phyloP scores from a whole-genome alignment of 1,139 yeast species.

The Kodamaea arcana region DNA sequence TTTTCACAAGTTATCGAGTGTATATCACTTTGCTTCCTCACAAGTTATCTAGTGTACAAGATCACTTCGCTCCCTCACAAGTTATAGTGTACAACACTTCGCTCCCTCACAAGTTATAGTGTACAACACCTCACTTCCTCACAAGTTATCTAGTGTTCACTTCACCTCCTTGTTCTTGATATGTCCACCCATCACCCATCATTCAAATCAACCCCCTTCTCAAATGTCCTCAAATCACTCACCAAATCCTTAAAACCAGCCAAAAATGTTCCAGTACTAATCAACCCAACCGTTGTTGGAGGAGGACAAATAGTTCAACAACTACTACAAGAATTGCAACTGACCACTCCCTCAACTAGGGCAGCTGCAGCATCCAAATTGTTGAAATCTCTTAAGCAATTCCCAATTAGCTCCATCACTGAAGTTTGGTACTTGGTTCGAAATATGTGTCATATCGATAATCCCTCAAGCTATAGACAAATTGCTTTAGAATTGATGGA shows the following conservation, averaged over 20 bases:
- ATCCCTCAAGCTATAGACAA: slow-evolving; percentile 42
- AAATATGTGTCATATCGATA: slow-evolving; percentile 45
- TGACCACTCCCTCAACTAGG: slow-evolving; percentile 40
- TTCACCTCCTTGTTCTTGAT: too few relatives aligned
- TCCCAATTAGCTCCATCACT: slow-evolving; percentile 57
- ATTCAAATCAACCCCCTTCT: slow-evolving; percentile 30
- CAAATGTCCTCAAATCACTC: slow-evolving; percentile 52
- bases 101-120: too few relatives aligned
- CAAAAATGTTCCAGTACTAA: slow-evolving; percentile 37
- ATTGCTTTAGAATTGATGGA: slow-evolving; percentile 52
- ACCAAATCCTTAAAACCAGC: slow-evolving; percentile 47
- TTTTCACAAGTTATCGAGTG: too few relatives aligned
- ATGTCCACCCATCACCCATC: slow-evolving; percentile 38
- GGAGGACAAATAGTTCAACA: slow-evolving; percentile 52
- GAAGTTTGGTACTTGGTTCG: slow-evolving; percentile 75
- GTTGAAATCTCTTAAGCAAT: slow-evolving; percentile 47
- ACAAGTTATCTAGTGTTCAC: too few relatives aligned
- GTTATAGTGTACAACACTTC: too few relatives aligned
- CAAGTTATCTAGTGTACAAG: too few relatives aligned
- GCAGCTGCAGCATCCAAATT: slow-evolving; percentile 51
- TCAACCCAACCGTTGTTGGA: slow-evolving; percentile 61
- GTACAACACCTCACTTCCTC: too few relatives aligned
- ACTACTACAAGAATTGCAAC: slow-evolving; percentile 35
- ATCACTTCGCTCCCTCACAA: too few relatives aligned
- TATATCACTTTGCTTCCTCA: too few relatives aligned